Evolutionary conservation across 1,139 yeast genomes (phyloP), one percentile per base, ranked within the genome.

Genomic region (Maudiozyma humilis): DNA sequence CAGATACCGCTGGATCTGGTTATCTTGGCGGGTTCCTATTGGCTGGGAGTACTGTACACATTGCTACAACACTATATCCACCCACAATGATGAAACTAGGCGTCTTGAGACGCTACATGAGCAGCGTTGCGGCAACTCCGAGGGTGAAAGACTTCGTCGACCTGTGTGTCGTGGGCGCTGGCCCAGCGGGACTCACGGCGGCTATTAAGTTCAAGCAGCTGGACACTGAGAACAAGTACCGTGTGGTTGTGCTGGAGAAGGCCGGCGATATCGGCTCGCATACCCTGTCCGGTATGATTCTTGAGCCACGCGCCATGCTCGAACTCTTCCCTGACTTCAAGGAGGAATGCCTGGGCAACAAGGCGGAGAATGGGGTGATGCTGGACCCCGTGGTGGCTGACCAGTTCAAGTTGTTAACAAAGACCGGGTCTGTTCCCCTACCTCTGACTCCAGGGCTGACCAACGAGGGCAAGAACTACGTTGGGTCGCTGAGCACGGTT

Each of bases 101-200:
- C 8, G 19, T 43, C 7, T n/a, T 25, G n/a, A 43, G 30, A 31
- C 29, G 45, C 5, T 43, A 20, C 16, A 16, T 42, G 25, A 27
- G 40, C 23, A 42, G 29, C 10, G n/a, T 37, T 13, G 4, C 30
- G 14, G 16, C 41, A 4, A 30, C 32, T 6, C 49, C 49, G 16
- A 25, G 97, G 47, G 94, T 84, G 8, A 75, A 73, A 6, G 97
- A 91, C 56, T 74, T 76, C 32, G 96, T 87, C 14, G 98, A 91
- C 62, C 94, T 91, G 16, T 85, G 95, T 57, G 87, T 91, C 40
- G 95, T 91, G 1, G 98, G 98, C 33, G 98, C 95, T 36, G 98
- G 98, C 0, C 97, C 97, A 3, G 94, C 97, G 1, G 98, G 98
- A 10, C 70, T 91, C 44, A 91, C 96, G 1, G 82, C 98, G 1